Evolutionary conservation across 192 early-diverging fungal genomes (phyloP).

Genomic region (Coemansia sp.): DNA sequence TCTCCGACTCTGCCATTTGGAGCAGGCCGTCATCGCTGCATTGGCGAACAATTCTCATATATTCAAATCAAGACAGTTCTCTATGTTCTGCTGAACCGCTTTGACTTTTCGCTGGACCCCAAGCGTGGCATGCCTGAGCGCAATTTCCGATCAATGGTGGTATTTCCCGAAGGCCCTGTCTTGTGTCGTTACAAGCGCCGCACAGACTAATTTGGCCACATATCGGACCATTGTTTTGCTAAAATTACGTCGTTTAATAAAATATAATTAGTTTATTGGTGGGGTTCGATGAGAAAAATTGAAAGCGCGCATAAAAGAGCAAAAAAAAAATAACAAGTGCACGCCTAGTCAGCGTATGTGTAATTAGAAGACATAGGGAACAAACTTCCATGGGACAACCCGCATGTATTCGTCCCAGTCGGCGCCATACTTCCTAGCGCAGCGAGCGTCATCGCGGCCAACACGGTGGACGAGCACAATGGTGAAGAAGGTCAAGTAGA

Average conservation of each 20-base stretch:
- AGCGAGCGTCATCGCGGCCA: constrained; percentile 85
- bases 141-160: constrained; percentile 92
- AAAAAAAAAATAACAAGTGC: neutral
- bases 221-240: neutral
- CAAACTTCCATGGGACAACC: constrained; percentile 82
- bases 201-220: neutral
- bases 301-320: neutral
- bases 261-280: neutral
- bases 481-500: constrained; percentile 93
- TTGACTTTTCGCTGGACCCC: constrained; percentile 67
- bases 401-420: constrained; percentile 92
- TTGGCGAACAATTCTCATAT: constrained; percentile 96
- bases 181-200: constrained; percentile 57
- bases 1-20: constrained; percentile 95
- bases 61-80: constrained; percentile 96
- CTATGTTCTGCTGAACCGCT: constrained; percentile 76
- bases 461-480: constrained; percentile 89
- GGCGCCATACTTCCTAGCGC: constrained; percentile 87
- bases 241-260: neutral
- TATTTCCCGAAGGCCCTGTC: constrained; percentile 75
- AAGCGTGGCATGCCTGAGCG: constrained; percentile 75
- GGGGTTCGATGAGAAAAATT: neutral
- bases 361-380: constrained; percentile 73
- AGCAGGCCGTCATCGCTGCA: constrained; percentile 97
- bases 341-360: neutral